Conservation (phyloP, 2,329 filamentous ascomycete genomes). For the Mycogone perniciosa region DNA sequence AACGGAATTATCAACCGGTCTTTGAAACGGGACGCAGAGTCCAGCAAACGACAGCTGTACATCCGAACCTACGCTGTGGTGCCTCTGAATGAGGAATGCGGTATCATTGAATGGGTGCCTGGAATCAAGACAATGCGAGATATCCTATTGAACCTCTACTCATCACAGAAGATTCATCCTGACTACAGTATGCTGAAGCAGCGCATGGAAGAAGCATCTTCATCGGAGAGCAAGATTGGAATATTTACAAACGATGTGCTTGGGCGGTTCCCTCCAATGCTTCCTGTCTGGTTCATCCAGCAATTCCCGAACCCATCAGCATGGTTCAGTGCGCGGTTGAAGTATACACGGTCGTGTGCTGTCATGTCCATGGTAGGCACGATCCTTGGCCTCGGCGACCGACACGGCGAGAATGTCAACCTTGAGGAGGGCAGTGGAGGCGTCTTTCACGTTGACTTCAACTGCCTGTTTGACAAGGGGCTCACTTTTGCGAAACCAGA, state of each 20-base stretch:
- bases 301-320: constrained; percentile 87
- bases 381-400: constrained; percentile 85
- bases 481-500: constrained; percentile 93
- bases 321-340: constrained; percentile 84
- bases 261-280: constrained; percentile 68
- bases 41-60: constrained; percentile 82
- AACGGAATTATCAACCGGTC: constrained; percentile 97
- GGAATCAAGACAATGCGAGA: constrained; percentile 91
- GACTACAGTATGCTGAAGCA: constrained; percentile 63
- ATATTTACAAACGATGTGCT: constrained; percentile 65
- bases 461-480: constrained; percentile 98
- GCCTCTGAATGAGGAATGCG: constrained; percentile 94
- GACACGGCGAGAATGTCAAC: constrained; percentile 94
- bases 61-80: constrained; percentile 97
- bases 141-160: constrained; percentile 74
- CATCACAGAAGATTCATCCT: constrained; percentile 61
- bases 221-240: constrained; percentile 52
- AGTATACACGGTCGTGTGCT: constrained; percentile 87
- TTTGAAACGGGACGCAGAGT: constrained; percentile 84
- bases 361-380: constrained; percentile 99
- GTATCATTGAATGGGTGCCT: constrained; percentile 97
- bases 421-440: constrained; percentile 91
- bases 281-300: constrained; percentile 93
- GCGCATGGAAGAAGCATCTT: constrained; percentile 57
- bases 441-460: constrained; percentile 97